phyloP scores from a whole-genome alignment of 805 yeast genomes.

The Sugiyamaella mastotermitis region DNA sequence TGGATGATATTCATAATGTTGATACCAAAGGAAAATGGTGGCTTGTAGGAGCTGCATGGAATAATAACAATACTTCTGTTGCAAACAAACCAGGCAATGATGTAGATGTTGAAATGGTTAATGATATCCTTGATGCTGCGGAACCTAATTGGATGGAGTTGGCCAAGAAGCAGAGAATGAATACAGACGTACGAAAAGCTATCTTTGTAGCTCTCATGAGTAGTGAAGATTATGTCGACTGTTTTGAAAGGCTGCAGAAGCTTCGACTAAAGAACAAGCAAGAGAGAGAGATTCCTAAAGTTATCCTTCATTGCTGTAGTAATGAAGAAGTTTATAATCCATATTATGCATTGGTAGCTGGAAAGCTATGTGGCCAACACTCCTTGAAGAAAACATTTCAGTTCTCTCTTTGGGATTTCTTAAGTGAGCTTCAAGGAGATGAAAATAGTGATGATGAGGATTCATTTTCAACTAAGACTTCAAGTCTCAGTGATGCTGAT shows the following conservation, averaged over 20 bases:
- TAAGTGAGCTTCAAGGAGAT: conserved; percentile 63
- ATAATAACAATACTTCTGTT: conserved; percentile 42
- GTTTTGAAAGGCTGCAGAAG: conserved; percentile 75
- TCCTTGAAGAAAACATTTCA: conserved; percentile 77
- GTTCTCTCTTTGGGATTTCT: conserved; percentile 80
- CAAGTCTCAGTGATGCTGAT: conserved; percentile 28
- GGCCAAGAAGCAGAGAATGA: conserved; percentile 85
- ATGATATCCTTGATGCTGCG: conserved; percentile 58
- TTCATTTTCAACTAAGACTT: conserved; percentile 3
- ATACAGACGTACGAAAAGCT: conserved; percentile 91
- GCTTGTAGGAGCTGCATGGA: conserved; percentile 98
- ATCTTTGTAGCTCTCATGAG: conserved; percentile 93
- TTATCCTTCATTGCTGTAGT: conserved; percentile 78
- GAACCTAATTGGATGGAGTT: conserved; percentile 86
- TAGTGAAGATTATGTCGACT: conserved; percentile 86
- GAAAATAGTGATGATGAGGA: conserved; percentile 29
- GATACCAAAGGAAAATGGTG: conserved; percentile 95
- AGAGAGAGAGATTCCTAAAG: conserved; percentile 79
- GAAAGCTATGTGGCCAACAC: conserved; percentile 66
- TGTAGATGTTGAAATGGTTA: conserved; percentile 41
- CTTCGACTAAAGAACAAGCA: conserved; percentile 72
- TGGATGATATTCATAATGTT: conserved; percentile 73
- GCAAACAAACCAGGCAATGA: conserved; percentile 22
- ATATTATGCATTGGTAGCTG: conserved; percentile 76
- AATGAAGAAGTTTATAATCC: conserved; percentile 84